phyloP scores from a whole-genome alignment of 2,329 filamentous ascomycete genomes.

The Ceratocystis destructans region DNA sequence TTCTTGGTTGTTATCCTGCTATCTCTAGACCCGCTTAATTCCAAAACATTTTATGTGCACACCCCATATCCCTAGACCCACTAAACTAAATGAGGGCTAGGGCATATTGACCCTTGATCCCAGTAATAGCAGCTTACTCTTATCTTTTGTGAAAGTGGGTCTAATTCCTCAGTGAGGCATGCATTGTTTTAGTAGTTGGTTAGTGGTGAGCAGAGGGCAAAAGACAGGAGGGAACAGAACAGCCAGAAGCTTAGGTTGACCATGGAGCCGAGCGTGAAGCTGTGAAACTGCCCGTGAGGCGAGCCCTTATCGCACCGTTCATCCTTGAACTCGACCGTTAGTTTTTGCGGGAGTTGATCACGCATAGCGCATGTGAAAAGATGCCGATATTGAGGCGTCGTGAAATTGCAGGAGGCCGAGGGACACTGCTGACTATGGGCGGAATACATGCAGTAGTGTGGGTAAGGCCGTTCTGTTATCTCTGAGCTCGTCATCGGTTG shows the following conservation, averaged over 20 bases:
- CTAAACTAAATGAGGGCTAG: slow-evolving; percentile 6
- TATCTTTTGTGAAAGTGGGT: background rate
- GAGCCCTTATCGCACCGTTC: background rate
- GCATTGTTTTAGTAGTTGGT: background rate
- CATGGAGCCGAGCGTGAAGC: background rate
- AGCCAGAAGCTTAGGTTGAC: background rate
- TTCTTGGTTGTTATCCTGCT: background rate
- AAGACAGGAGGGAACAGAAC: no score
- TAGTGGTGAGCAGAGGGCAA: background rate
- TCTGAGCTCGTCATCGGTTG: background rate
- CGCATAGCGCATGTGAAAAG: background rate
- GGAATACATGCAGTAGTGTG: background rate
- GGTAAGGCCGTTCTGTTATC: background rate
- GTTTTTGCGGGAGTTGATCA: background rate
- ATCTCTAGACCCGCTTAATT: background rate
- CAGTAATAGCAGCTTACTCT: slow-evolving; percentile 7
- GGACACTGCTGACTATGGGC: background rate
- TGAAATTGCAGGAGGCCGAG: background rate
- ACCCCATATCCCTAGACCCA: background rate
- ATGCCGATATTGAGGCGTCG: background rate
- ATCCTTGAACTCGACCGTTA: slow-evolving; percentile 1
- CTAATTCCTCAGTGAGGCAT: background rate
- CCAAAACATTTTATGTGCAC: background rate
- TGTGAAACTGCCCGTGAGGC: background rate
- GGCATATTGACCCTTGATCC: background rate